Percentiles rank a stretch among this genome's conserved stretches.
Conservation (phyloP, 1,139 yeast genomes). For the Zygoascus sp. region DNA sequence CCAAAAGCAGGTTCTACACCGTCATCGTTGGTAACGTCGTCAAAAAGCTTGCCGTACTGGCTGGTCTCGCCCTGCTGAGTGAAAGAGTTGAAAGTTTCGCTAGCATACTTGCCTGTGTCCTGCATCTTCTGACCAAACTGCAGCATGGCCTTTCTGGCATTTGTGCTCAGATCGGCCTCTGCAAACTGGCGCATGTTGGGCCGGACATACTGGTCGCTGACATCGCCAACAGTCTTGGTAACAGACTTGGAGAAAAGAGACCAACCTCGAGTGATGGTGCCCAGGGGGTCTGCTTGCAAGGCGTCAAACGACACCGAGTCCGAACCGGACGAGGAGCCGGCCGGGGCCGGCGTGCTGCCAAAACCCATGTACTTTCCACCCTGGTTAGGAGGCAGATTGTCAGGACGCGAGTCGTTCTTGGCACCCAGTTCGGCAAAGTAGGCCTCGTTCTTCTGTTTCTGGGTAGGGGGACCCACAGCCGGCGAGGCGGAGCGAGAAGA, state of each 20-base stretch:
- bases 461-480: slow-evolving; percentile 27
- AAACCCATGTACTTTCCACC: slow-evolving; percentile 93
- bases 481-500: slow-evolving; percentile 21
- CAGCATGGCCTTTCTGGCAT: slow-evolving; percentile 86
- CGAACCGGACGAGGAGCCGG: slow-evolving; percentile 44
- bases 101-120: slow-evolving; percentile 68
- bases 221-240: slow-evolving; percentile 77
- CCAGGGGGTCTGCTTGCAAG: slow-evolving; percentile 81
- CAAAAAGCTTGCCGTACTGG: slow-evolving; percentile 48
- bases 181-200: slow-evolving; percentile 82
- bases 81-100: slow-evolving; percentile 57
- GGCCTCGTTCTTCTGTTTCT: slow-evolving; percentile 65
- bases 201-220: slow-evolving; percentile 80
- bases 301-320: slow-evolving; percentile 58
- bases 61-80: slow-evolving; percentile 39
- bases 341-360: slow-evolving; percentile 69
- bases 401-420: slow-evolving; percentile 69
- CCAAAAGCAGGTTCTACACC: slow-evolving; percentile 66
- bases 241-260: slow-evolving; percentile 82
- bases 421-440: slow-evolving; percentile 79
- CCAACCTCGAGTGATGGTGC: slow-evolving; percentile 90
- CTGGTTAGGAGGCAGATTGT: slow-evolving; percentile 80
- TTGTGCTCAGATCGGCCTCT: slow-evolving; percentile 71
- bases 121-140: slow-evolving; percentile 94
- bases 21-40: slow-evolving; percentile 44